Evolutionary conservation across 129 eudicot species (phyloP).

Genomic region (Rutidosis leptorrhynchoides): DNA sequence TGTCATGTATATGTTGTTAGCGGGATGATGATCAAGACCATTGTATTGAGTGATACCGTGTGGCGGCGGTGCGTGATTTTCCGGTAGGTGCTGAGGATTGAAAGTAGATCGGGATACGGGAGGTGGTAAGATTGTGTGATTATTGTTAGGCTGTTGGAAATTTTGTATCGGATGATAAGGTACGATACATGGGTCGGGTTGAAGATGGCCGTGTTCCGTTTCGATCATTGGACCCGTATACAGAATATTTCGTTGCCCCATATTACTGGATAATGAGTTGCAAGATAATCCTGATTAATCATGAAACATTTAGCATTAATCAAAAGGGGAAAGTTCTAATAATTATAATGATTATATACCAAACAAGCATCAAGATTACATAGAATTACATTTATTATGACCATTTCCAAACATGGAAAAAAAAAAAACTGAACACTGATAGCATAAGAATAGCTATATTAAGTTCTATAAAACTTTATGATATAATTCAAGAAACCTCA

Average conservation of each 20-base stretch:
- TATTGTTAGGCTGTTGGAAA: constrained; percentile 52
- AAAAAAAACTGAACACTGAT: neutral
- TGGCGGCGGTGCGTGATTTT: constrained; percentile 50
- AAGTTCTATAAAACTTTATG: neutral
- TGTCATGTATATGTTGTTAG: constrained; percentile 40
- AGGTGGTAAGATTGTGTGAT: constrained; percentile 46
- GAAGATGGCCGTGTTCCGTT: constrained; percentile 49
- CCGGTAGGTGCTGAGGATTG: constrained; percentile 53
- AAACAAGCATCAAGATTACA: neutral
- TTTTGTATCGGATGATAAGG: constrained; percentile 44
- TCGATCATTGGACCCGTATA: constrained; percentile 59
- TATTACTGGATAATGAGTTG: constrained; percentile 30
- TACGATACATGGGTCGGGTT: constrained; percentile 54
- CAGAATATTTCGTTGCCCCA: constrained; percentile 71
- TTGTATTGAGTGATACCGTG: constrained; percentile 51
- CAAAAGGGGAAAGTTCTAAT: neutral
- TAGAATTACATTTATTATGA: neutral
- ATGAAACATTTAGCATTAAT: constrained; percentile 5
- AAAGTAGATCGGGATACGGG: constrained; percentile 44
- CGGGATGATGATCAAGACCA: constrained; percentile 40
- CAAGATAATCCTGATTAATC: constrained; percentile 38
- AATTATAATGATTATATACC: neutral
- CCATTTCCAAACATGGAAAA: no score
- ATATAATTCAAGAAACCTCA: neutral
- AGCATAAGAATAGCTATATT: neutral